These are phyloP conservation scores for Agrocybe praecox DNA, from an alignment of 768 basidiomycete species.

Conservation along the genomic window DNA sequence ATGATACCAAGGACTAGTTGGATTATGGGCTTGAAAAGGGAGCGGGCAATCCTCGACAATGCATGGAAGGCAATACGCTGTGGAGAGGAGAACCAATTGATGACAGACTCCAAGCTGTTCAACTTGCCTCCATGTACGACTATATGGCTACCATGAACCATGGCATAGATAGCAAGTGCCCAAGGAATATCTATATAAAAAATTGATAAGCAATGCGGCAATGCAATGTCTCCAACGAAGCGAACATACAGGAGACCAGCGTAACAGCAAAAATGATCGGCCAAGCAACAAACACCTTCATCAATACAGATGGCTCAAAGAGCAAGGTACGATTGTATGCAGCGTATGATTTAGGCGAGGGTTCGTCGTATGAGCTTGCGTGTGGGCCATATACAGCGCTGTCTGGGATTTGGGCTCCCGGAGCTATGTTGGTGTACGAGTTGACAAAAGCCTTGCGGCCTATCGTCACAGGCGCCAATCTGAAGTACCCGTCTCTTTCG, in stretches of 20 bases:
- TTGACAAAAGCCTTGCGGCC: conserved; percentile 41
- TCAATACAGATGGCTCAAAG: conserved; percentile 28
- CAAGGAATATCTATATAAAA: conserved; percentile 41
- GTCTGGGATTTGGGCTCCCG: conserved; percentile 38
- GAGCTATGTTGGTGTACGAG: conserved; percentile 45
- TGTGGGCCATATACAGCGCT: conserved; percentile 47
- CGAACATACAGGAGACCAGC: conserved; percentile 33
- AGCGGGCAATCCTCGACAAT: conserved; percentile 39
- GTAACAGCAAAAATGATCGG: conserved; percentile 38
- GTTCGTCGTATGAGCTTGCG: conserved; percentile 41
- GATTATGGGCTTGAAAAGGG: conserved; percentile 36
- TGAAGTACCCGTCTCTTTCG: conserved; percentile 46
- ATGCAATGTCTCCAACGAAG: background rate
- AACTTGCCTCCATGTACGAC: conserved; percentile 13
- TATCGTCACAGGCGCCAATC: conserved; percentile 38
- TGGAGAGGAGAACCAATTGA: conserved; percentile 45
- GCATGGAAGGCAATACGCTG: conserved; percentile 40
- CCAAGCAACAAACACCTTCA: conserved; percentile 39
- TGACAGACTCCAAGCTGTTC: conserved; percentile 40
- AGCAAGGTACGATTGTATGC: conserved; percentile 41
- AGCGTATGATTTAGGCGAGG: conserved; percentile 36
- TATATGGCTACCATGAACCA: conserved; percentile 36
- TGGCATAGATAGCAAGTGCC: conserved; percentile 39
- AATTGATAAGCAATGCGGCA: background rate
- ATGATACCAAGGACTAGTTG: conserved; percentile 40